Evolutionary conservation across 495 filamentous ascomycete genomes (phyloP), one percentile per base, ranked within the genome.

Genomic region (Talaromyces borbonicus): DNA sequence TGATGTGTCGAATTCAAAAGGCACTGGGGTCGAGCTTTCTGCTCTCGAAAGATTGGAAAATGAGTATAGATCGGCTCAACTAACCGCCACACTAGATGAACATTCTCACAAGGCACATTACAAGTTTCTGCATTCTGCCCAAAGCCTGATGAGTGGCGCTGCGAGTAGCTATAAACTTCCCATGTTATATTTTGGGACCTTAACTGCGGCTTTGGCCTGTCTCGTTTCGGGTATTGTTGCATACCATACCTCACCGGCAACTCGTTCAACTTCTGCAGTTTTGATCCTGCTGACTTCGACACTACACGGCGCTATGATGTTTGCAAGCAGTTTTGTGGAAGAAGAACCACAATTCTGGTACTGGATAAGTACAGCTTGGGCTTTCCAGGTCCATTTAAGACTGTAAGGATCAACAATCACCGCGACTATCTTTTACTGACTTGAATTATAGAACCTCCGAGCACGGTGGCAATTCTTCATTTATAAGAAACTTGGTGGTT

Each of bases 281-380:
- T 68, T 71, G 42, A 50, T 69, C 42, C 27, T 53, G 4, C 43
- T 63, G n/a, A 56, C 56, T 46, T 47, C 77, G 1, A 7, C 81
- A 1, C 57, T 75, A 0, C 94, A 95, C 58, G 78, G 81, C 8
- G 58, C 74, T 24, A 90, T 94, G 83, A 97, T 96, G 88, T 97
- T 97, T 63, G 89, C 90, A 23, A 94, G 85, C 60, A 95, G 89
- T 58, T 97, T 88, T 57, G 87, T 99, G 19, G 92, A 99, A 58
- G 92, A 99, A 62, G 92, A 99, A 58, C 92, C 97, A 19, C 84
- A 96, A 50, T 95, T 94, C 61, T 99, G 92, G 92, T 96, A 97
- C 61, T 95, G 90, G 89, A 58, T 77, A 14, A 78, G 83, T 9
- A 81, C 85, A 0, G 81, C 74, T 2, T 99, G 89, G 89, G 65